A percentile compares a stretch with the other conserved stretches of the same genome.
These are phyloP conservation scores for Sarocladium brachiariae DNA, from an alignment of 2,329 filamentous ascomycete species.

Conservation along the genomic window DNA sequence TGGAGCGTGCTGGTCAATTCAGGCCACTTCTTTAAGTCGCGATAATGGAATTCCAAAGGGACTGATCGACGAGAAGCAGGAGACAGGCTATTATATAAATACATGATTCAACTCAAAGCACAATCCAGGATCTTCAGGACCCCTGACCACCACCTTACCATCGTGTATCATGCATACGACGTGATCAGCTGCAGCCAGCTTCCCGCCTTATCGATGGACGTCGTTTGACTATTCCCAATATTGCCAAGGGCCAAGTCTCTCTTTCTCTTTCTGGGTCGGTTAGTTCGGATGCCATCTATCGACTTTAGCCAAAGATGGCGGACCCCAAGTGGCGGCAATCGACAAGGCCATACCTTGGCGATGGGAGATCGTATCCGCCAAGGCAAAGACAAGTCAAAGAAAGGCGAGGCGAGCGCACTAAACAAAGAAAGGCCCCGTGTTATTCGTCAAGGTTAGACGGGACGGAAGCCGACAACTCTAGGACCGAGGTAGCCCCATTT, in stretches of 20 bases:
- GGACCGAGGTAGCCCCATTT: conserved; percentile 8
- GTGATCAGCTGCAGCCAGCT: neutral
- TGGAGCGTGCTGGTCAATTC: too few relatives aligned
- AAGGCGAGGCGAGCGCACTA: too few relatives aligned
- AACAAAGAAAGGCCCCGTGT: too few relatives aligned
- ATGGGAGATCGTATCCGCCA: too few relatives aligned
- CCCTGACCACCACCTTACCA: neutral
- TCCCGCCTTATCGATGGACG: neutral
- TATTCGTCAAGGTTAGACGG: too few relatives aligned
- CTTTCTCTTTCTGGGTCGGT: too few relatives aligned
- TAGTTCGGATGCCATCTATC: neutral
- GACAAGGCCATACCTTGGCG: neutral
- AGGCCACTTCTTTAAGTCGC: too few relatives aligned
- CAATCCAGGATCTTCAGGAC: neutral
- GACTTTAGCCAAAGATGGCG: neutral
- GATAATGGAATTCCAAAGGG: too few relatives aligned
- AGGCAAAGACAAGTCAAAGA: too few relatives aligned
- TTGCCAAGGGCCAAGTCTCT: conserved; percentile 1
- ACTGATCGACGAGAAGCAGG: neutral
- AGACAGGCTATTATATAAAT: neutral
- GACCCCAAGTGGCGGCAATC: conserved; percentile 1
- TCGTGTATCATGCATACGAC: neutral
- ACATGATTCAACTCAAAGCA: neutral
- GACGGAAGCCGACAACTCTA: too few relatives aligned
- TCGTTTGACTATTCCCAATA: neutral